Evolutionary conservation across 768 basidiomycete species (phyloP), one percentile per base, ranked within the genome.

Genomic region (Termitomyces sp.): DNA sequence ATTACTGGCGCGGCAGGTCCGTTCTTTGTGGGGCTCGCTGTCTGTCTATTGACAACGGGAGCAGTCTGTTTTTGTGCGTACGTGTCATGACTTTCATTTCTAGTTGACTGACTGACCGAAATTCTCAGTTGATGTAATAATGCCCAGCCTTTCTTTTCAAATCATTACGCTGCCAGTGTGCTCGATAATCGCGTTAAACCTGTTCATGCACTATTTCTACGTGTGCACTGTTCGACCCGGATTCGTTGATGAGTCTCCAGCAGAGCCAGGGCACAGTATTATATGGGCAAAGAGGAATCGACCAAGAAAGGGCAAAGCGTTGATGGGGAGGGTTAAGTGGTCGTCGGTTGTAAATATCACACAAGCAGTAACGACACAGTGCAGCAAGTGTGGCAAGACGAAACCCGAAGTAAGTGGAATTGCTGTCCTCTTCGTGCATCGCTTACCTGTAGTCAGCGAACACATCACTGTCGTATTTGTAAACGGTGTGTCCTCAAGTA

Each of bases 1-100:
- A 65, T 96, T 40, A 97, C 93, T 0, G 93, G 94, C 54, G 88
- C 90, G 53, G 94, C 92, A 32, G 96, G 96, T 0, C 96, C 94
- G 0, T 83, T 88, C 66, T 98, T 98, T 68, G 84, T 98, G 40
- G 80, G 74, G 1, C 75, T 96, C n/a, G 95, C 93, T 4, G 76
- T 88, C 55, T 65, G 85, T 7, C 78, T 98, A 28, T 85, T 94
- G 16, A 72, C 77, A 12, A 65, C 77, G 1, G 94, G 93, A 46
- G 76, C 83, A 0, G 60, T 92, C 50, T 86, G 82, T 62, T 98
- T 96, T 69, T 92, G 94, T 95, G 67, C 72, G 88, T 83, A 32
- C 50, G 4, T 36, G 46, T 48, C 44, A 16, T 9, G 50, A 33
- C 48, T 16, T 14, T 22, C 48, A 28, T 36, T 4, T n/a, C 52